Conservation (phyloP, 192 early-diverging fungal species). For the Linnemannia elongata region DNA sequence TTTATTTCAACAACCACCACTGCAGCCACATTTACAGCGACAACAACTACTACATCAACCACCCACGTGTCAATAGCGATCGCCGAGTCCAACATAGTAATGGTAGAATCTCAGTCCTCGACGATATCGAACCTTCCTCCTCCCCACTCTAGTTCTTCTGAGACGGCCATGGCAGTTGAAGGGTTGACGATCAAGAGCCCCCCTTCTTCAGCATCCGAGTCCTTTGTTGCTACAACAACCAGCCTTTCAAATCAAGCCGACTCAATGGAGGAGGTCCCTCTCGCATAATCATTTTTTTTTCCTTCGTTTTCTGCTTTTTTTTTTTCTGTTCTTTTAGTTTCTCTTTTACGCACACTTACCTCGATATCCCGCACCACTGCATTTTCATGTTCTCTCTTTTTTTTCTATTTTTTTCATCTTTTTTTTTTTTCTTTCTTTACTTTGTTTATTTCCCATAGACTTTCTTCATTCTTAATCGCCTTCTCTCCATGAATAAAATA, state of each 20-base stretch:
- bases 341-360: not conserved
- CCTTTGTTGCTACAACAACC: not conserved
- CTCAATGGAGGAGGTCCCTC: constrained; percentile 53
- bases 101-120: constrained; percentile 25
- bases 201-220: constrained; percentile 3
- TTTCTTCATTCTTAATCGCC: constrained; percentile 9
- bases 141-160: not conserved
- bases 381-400: constrained; percentile 15
- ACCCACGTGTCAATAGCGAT: constrained; percentile 25
- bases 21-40: not conserved
- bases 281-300: constrained; percentile 23
- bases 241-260: constrained; percentile 1
- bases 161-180: constrained; percentile 41
- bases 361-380: constrained; percentile 3
- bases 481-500: not conserved
- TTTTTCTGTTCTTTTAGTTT: constrained; percentile 27
- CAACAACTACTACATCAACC: not conserved
- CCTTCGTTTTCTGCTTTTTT: constrained; percentile 13
- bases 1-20: not conserved
- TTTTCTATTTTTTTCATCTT: too few relatives aligned
- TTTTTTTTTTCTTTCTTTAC: not conserved
- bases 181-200: constrained; percentile 43
- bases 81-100: not conserved
- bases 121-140: constrained; percentile 30
- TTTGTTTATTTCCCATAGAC: not conserved